Base-by-base conservation (phyloP, 129 eudicot species). In the Erigeron canadensis region DNA sequence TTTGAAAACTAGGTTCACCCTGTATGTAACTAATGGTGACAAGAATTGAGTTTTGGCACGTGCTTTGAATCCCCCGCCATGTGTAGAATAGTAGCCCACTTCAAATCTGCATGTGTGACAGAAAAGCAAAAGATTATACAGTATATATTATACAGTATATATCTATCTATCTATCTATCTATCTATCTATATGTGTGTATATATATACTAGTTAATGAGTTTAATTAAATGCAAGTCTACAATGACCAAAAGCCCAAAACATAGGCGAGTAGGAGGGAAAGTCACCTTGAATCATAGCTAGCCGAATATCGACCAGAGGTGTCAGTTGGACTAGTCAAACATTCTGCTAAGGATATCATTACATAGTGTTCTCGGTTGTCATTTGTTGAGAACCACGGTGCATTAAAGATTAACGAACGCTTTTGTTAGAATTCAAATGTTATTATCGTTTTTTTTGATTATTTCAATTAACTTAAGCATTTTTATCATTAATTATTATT, bases 221-320 rank as follows among this genome's bases (percentile, higher is more conserved):
- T n/a, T n/a, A n/a, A 23, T 23, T 2, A 23, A 28, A 28, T 0
- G 34, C 34, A 7, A 8, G 13, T 45, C 50, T 5, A 8, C 7
- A 45, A 45, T 2, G 50, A 45, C 10, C 50, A 45, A 45, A 45
- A 45, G 50, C 13, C 34, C 0, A 48, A 1, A 48, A 48, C 5
- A 56, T 5, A 10, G 38, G 23, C 1, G 10, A 55, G 61, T 55
- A 19, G 21, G 37, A 58, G 13, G 40, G 21, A 2, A 37, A 37
- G 22, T 61, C 45, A 61, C 66, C 66, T 61, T 61, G 66, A 61
- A 15, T 7, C 1, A 1, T 4, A 13, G 3, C 6, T 0, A 61
- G 44, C 6, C 5, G 0, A 0, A 37, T 61, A 61, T 6, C 0
- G 10, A n/a, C n/a, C n/a, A n/a, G n/a, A n/a, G n/a, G n/a, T n/a